These are phyloP conservation scores for Radiomyces spectabilis DNA, from an alignment of 192 early-diverging fungal species.

Conservation along the genomic window DNA sequence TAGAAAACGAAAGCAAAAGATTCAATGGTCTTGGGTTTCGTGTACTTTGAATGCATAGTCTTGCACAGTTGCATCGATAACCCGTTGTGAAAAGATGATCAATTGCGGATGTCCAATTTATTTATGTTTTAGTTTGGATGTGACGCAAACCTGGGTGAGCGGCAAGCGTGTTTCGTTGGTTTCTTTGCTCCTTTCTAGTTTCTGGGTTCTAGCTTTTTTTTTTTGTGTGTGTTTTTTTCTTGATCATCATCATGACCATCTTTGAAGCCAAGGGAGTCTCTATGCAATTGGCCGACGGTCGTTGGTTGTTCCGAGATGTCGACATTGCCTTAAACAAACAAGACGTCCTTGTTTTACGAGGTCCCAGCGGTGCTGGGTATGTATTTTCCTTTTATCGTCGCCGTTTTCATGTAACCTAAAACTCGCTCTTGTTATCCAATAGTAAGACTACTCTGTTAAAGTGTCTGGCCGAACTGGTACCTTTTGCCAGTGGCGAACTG, in stretches of 20 bases:
- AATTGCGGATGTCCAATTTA: no score
- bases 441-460: conserved; percentile 79
- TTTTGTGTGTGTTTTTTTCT: neutral
- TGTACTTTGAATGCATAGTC: no score
- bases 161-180: neutral
- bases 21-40: no score
- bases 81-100: no score
- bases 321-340: conserved; percentile 38
- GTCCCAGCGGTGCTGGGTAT: conserved; percentile 63
- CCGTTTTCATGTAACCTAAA: no score
- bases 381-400: no score
- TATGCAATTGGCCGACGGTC: neutral
- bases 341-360: conserved; percentile 51
- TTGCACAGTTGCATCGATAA: no score
- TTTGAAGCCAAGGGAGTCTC: conserved; percentile 2
- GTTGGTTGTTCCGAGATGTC: conserved; percentile 43
- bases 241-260: neutral
- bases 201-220: neutral
- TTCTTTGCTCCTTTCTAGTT: neutral
- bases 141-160: no score
- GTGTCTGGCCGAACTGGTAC: conserved; percentile 67
- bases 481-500: conserved; percentile 52
- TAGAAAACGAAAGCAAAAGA: no score
- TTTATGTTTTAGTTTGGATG: no score
- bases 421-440: no score